phyloP scores from a whole-genome alignment of 192 early-diverging fungal species.

The Coemansia sp. region DNA sequence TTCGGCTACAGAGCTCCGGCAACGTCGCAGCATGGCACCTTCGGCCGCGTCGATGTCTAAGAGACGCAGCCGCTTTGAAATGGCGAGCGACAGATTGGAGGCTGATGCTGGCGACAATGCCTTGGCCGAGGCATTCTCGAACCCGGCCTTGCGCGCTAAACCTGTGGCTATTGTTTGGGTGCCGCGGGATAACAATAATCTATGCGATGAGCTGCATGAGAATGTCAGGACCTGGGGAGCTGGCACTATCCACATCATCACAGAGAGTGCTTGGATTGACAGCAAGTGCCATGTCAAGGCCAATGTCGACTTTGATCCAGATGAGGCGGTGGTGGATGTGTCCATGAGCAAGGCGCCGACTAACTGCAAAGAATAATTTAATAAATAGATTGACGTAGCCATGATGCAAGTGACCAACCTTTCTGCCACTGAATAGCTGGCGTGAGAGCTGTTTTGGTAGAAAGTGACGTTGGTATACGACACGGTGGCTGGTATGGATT shows the following conservation, averaged over 20 bases:
- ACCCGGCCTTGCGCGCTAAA: slow-evolving; percentile 23
- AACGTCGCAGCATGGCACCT: slow-evolving; percentile 21
- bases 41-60: not conserved
- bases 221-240: slow-evolving; percentile 23
- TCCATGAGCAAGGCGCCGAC: too few species aligned
- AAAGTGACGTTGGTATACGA: not conserved
- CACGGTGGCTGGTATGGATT: not conserved
- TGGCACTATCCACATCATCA: slow-evolving; percentile 28
- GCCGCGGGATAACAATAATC: slow-evolving; percentile 28
- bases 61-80: not conserved
- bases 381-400: not conserved
- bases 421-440: not conserved
- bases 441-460: not conserved
- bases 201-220: slow-evolving; percentile 26
- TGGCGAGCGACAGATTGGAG: not conserved
- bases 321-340: not conserved
- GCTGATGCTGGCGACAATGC: slow-evolving; percentile 27
- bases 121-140: slow-evolving; percentile 22
- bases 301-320: slow-evolving; percentile 45
- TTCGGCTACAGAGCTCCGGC: slow-evolving; percentile 39
- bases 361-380: not conserved
- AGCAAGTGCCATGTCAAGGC: slow-evolving; percentile 42
- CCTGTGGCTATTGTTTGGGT: slow-evolving; percentile 42
- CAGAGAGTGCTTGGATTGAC: slow-evolving; percentile 20
- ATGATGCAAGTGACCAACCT: not conserved